Evolutionary conservation across 352 stramenopile species (phyloP).

Genomic region (Aphanomyces astaci): DNA sequence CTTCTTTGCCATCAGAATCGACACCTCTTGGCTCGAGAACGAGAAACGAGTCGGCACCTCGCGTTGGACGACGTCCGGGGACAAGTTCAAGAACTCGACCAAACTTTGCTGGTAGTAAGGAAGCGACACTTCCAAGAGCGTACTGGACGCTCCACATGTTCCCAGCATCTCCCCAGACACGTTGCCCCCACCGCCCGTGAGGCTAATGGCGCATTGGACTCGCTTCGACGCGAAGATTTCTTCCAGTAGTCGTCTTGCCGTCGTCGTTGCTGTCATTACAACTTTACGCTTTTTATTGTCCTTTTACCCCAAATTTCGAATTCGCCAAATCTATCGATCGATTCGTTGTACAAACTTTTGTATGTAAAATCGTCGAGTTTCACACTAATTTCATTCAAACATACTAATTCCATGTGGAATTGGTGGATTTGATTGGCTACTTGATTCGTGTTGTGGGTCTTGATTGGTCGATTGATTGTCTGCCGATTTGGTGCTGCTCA

Average conservation of each 20-base stretch:
- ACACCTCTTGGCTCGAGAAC: constrained; percentile 17
- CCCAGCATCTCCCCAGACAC: constrained; percentile 12
- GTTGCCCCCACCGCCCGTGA: constrained; percentile 16
- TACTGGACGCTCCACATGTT: constrained; percentile 13
- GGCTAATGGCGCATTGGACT: constrained; percentile 16
- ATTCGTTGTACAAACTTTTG: too few species aligned
- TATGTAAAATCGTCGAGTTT: too few species aligned
- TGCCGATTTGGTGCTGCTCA: too few species aligned
- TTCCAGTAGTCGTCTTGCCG: background rate
- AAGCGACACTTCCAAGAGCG: constrained; percentile 11
- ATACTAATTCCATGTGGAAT: background rate
- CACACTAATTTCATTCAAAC: background rate
- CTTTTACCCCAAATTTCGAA: too few species aligned
- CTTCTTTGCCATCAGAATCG: constrained; percentile 22
- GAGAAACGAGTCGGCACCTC: background rate
- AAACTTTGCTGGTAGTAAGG: constrained; percentile 20
- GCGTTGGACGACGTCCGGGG: background rate
- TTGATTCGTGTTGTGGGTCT: too few species aligned
- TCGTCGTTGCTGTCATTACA: background rate
- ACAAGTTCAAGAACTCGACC: constrained; percentile 9
- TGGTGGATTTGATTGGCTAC: too few species aligned
- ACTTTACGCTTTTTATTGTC: background rate
- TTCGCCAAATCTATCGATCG: too few species aligned
- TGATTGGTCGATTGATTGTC: too few species aligned
- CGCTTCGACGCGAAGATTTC: constrained; percentile 19